Evolutionary conservation across 2,329 filamentous ascomycete genomes (phyloP).

Genomic region (Diaporthe vaccinii): DNA sequence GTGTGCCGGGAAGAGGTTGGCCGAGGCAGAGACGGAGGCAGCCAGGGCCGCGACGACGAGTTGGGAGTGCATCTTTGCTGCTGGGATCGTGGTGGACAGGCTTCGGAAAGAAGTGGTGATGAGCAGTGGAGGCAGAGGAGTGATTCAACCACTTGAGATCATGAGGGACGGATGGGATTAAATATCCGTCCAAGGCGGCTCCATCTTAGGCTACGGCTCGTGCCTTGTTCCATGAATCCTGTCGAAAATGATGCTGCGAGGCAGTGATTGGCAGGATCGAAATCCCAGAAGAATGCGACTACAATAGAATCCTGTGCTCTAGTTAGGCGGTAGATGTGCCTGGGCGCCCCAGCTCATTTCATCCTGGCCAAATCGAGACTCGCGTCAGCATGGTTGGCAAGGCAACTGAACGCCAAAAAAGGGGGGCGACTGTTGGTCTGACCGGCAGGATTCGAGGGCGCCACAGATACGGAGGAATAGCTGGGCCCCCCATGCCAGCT

Average conservation of each 20-base stretch:
- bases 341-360: constrained; percentile 16
- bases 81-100: neutral
- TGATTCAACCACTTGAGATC: neutral
- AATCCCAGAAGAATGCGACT: constrained; percentile 11
- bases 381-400: constrained; percentile 15
- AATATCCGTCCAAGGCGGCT: neutral
- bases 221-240: neutral
- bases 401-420: constrained; percentile 12
- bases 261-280: constrained; percentile 9
- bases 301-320: neutral
- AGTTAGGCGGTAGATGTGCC: neutral
- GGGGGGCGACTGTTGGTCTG: neutral
- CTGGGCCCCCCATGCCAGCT: neutral
- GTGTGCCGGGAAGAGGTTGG: constrained; percentile 40
- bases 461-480: neutral
- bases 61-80: constrained; percentile 46
- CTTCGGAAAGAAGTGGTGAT: neutral
- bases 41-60: constrained; percentile 45
- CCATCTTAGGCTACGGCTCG: neutral
- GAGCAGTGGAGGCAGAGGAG: neutral
- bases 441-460: constrained; percentile 1
- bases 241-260: neutral
- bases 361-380: constrained; percentile 27
- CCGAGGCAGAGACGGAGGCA: constrained; percentile 44
- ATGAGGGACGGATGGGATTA: neutral